Evolutionary conservation across 352 stramenopile species (phyloP).

Genomic region (Aphanomyces astaci): DNA sequence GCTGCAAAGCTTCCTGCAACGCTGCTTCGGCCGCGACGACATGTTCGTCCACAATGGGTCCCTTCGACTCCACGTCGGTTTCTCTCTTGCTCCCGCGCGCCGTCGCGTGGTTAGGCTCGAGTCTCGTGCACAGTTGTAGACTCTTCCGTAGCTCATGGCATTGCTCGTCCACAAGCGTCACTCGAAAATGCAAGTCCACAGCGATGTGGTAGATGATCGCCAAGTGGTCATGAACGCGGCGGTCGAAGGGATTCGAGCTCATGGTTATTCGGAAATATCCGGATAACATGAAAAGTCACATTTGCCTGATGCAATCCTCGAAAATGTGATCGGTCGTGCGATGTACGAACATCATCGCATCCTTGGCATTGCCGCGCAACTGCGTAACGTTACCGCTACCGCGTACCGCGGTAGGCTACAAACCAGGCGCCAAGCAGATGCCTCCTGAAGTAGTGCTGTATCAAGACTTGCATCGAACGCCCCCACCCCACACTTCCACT

Average conservation of each 20-base stretch:
- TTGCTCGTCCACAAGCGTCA: constrained; percentile 4
- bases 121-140: not conserved
- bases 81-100: not conserved
- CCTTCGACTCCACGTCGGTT: not conserved
- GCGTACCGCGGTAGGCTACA: no score
- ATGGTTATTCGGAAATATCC: not conserved
- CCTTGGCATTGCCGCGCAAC: no score
- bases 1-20: constrained; percentile 2
- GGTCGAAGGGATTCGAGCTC: not conserved
- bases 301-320: no score
- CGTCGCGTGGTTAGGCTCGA: not conserved
- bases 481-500: no score
- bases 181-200: not conserved
- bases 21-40: not conserved
- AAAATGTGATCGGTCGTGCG: no score
- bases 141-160: not conserved
- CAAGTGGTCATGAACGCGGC: not conserved
- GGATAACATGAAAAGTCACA: no score
- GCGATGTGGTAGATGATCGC: not conserved
- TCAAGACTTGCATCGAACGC: no score
- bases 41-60: not conserved
- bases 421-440: no score
- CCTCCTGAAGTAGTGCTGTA: no score
- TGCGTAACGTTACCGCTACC: no score
- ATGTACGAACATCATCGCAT: no score